Evolutionary conservation across 2,329 filamentous ascomycete species (phyloP), one percentile per base, ranked within the genome.

Genomic region (Curvularia verruculosa): DNA sequence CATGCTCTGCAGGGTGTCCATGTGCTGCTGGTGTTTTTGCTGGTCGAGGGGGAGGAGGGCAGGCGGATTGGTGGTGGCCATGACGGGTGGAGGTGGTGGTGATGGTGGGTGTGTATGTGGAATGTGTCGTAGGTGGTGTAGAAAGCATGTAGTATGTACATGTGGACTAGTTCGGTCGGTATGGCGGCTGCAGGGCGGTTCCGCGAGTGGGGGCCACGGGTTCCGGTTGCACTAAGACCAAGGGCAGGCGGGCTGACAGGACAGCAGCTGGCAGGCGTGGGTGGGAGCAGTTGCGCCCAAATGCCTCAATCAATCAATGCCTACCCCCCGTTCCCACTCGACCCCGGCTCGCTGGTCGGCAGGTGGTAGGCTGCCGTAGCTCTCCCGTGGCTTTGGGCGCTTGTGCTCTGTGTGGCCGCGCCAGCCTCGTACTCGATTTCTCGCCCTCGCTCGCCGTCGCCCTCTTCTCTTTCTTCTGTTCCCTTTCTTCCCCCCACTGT

Each of bases 1-100:
- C 72, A 81, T 80, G 54, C 74, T 70, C 64, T 82, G 78, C 56
- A 83, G 70, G 54, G 74, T 75, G 58, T 82, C 79, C 51, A 82
- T 70, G 46, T 77, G 58, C 43, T 56, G 63, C 12, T 50, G 65
- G 50, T 7, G 56, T 21, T n/a, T 39, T 48, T 49, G 52, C 48
- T 54, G 59, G 39, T 58, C 61, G 28, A 57, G 54, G 37, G 29
- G 46, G 1, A 61, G 23, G 18, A 53, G 41, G 2, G 58, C 59
- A 34, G 56, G n/a, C n/a, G n/a, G 28, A 18, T 66, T 63, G 10
- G 58, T 39, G 21, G 61, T 34, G 21, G 61, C 62, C 63, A 69
- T 69, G 52, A 15, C 41, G 26, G 44, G 18, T 41, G 19, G 39
- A n/a, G n/a, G 19, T 24, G 39, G 39, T 41, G 39, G 39, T 41